Percentiles rank a stretch among this genome's conserved stretches.
phyloP scores from a whole-genome alignment of 352 stramenopile species.

The Lagenidium giganteum region DNA sequence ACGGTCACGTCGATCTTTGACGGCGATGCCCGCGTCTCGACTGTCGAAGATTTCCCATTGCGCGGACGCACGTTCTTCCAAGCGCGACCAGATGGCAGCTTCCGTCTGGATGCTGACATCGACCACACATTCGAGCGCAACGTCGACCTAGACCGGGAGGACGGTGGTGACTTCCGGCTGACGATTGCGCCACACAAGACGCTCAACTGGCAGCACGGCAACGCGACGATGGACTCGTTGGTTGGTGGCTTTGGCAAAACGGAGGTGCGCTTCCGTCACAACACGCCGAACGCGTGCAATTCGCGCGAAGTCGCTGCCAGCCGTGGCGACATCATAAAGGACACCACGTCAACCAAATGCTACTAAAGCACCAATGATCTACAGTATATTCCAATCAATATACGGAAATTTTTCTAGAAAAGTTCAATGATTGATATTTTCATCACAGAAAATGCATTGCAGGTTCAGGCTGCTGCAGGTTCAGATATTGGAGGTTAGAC shows the following conservation, averaged over 20 bases:
- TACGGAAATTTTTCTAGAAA: no score
- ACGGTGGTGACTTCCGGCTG: constrained; percentile 17
- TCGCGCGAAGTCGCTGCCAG: constrained; percentile 3
- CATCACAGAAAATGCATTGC: no score
- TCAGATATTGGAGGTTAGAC: no score
- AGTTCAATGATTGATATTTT: no score
- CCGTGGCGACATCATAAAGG: neutral
- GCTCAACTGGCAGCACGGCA: constrained; percentile 20
- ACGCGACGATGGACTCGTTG: constrained; percentile 24
- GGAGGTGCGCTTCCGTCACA: constrained; percentile 14
- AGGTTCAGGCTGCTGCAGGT: no score
- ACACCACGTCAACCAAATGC: neutral
- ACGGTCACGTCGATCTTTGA: constrained; percentile 22
- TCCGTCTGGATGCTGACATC: constrained; percentile 39
- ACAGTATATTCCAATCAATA: no score
- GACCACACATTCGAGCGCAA: constrained; percentile 32
- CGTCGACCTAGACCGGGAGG: neutral
- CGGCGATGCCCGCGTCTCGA: constrained; percentile 13
- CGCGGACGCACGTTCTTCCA: constrained; percentile 40
- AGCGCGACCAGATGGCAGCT: constrained; percentile 20
- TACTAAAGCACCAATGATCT: no score
- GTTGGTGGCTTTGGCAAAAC: constrained; percentile 33
- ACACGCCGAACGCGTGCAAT: constrained; percentile 23
- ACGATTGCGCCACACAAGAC: constrained; percentile 18
- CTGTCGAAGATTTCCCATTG: constrained; percentile 46